These are phyloP conservation scores for Parasitella parasitica DNA, from an alignment of 371 early-diverging fungal genomes.

Conservation along the genomic window DNA sequence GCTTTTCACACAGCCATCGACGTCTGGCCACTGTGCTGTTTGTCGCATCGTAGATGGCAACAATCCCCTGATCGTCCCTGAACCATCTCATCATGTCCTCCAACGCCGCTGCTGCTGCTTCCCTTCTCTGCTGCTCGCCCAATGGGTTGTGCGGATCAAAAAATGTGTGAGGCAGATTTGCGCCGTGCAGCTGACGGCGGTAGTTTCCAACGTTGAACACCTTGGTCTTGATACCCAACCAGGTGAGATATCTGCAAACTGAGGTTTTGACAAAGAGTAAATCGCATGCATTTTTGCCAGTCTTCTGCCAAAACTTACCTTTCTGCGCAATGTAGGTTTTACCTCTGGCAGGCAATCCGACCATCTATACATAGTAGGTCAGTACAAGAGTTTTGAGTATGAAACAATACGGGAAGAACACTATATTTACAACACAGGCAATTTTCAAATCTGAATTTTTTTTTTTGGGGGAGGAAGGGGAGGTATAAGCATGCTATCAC, in stretches of 20 bases:
- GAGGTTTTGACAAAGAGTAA: slow-evolving; percentile 14
- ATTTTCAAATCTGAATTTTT: slow-evolving; percentile 51
- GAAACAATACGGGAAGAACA: background rate
- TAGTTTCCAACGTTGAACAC: slow-evolving; percentile 97
- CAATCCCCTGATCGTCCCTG: slow-evolving; percentile 69
- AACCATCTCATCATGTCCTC: slow-evolving; percentile 94
- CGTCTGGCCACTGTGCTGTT: slow-evolving; percentile 90
- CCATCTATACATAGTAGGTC: slow-evolving; percentile 58
- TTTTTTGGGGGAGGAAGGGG: background rate
- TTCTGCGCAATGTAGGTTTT: slow-evolving; percentile 94
- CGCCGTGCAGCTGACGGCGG: slow-evolving; percentile 87
- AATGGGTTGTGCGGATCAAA: slow-evolving; percentile 89
- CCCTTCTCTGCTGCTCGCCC: slow-evolving; percentile 71
- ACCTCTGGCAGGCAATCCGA: slow-evolving; percentile 87
- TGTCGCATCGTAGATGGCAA: slow-evolving; percentile 97
- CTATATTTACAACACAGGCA: slow-evolving; percentile 62
- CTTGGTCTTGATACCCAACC: slow-evolving; percentile 91
- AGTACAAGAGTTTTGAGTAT: background rate
- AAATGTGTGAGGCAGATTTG: slow-evolving; percentile 81
- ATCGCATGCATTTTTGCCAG: background rate
- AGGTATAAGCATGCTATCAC: background rate
- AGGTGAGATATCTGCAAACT: slow-evolving; percentile 90
- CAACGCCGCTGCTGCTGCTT: slow-evolving; percentile 84
- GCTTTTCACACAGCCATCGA: slow-evolving; percentile 63
- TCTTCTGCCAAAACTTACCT: slow-evolving; percentile 50